Base-by-base conservation (phyloP, 176 grass and related monocot genomes). In the Phyllostachys edulis region DNA sequence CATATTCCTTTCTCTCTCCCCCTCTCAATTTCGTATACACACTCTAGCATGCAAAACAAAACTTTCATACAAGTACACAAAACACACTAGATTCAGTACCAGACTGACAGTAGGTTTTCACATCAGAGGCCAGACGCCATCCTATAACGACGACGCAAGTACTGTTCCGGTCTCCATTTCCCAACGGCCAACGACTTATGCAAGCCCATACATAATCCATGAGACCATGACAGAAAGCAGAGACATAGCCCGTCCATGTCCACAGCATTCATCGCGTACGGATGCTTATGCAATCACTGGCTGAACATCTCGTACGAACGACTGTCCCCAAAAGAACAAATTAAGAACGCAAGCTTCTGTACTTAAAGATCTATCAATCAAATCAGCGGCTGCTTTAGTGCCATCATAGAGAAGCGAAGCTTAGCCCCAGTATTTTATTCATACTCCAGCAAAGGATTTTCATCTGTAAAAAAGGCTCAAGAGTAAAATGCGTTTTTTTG, bases 1-100 rank as follows among this genome's bases (percentile, higher is more conserved):
- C 84, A 94, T 79, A 91, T 89, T 80, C 78, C 69, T 4, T 5
- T 45, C 46, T 5, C 12, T 78, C 54, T 18, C 32, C 12, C 54
- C 42, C 38, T 39, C 32, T 34, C 6, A 67, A 60, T 73, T 67
- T 84, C 42, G 50, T 9, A 9, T n/a, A 57, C 20, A 0, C 17
- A n/a, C 81, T 51, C 47, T 18, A 47, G 21, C 81, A 26, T 16
- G 75, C 67, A 76, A 32, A 76, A 32, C 69, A 17, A 38, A 63
- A 13, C 17, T 16, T n/a, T 39, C 29, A n/a, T 8, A 37, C 24
- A 77, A n/a, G 14, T 52, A 56, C 63, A 57, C 23, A 52, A 77
- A 56, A 26, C 63, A 49, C 27, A n/a, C 34, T 6, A 83, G 18
- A 62, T 46, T 32, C 8, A 42, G 42, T 24, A 76, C 59, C 80